A percentile compares a stretch with the other conserved stretches of the same genome.
These are phyloP conservation scores for Ceratocystis diversiconidia DNA, from an alignment of 2,329 filamentous ascomycete genomes.

Conservation along the genomic window DNA sequence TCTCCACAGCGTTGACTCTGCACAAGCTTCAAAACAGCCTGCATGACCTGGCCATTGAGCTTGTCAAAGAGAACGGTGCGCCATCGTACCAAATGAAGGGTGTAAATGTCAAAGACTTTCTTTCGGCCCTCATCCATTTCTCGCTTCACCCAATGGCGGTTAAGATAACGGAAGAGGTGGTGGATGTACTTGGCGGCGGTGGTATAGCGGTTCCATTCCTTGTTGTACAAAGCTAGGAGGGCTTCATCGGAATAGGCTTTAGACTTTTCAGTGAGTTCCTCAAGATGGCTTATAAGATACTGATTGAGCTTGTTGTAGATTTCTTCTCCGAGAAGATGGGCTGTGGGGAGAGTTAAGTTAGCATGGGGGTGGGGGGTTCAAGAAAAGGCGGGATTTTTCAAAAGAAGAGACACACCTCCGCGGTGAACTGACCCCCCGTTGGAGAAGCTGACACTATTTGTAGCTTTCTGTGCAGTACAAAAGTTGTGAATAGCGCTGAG, in stretches of 20 bases:
- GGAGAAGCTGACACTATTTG: conserved; percentile 28
- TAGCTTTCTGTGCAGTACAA: conserved; percentile 89
- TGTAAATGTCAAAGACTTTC: conserved; percentile 96
- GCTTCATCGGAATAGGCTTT: conserved; percentile 78
- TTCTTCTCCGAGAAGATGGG: conserved; percentile 88
- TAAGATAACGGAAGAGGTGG: conserved; percentile 89
- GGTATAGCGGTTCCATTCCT: conserved; percentile 92
- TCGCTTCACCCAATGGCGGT: conserved; percentile 96
- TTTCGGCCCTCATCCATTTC: conserved; percentile 99
- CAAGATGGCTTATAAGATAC: conserved; percentile 69
- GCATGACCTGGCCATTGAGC: conserved; percentile 83
- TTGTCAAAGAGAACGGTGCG: conserved; percentile 76
- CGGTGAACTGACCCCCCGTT: conserved; percentile 32
- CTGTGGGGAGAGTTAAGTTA: conserved; percentile 30
- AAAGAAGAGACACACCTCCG: conserved; percentile 42
- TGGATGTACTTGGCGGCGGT: conserved; percentile 95
- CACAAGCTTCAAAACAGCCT: conserved; percentile 81
- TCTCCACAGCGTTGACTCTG: conserved; percentile 96
- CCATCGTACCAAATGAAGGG: conserved; percentile 90
- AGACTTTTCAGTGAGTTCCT: conserved; percentile 55
- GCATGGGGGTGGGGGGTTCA: background rate
- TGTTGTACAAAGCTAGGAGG: conserved; percentile 81
- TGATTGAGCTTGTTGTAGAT: conserved; percentile 82
- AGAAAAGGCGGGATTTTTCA: background rate
- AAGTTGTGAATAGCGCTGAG: conserved; percentile 87